Evolutionary conservation across 2,329 filamentous ascomycete genomes (phyloP).

Genomic region (Esteya vermicola): DNA sequence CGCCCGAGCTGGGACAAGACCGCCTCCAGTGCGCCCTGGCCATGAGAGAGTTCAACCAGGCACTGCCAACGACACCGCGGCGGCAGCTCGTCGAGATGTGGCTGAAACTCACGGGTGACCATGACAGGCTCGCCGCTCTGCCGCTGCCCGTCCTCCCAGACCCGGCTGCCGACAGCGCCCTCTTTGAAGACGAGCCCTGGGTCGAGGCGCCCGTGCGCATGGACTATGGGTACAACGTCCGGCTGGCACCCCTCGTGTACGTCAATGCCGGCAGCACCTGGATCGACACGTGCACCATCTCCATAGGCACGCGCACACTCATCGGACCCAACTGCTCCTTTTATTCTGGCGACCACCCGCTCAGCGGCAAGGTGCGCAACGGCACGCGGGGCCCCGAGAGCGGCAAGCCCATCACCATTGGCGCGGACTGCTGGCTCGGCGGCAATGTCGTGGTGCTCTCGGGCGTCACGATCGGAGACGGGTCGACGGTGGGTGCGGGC

Average conservation of each 20-base stretch:
- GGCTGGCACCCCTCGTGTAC: conserved; percentile 55
- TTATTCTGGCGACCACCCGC: conserved; percentile 61
- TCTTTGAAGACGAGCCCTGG: conserved; percentile 52
- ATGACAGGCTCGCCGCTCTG: conserved; percentile 48
- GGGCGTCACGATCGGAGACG: conserved; percentile 65
- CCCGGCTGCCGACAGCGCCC: conserved; percentile 47
- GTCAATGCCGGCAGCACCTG: conserved; percentile 63
- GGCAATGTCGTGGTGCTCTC: conserved; percentile 58
- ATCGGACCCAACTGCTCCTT: conserved; percentile 68
- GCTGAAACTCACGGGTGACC: conserved; percentile 56
- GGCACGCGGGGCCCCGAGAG: conserved; percentile 61
- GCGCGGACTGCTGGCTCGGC: conserved; percentile 70
- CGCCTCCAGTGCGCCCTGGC: conserved; percentile 50
- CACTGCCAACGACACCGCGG: conserved; percentile 39
- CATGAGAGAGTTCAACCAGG: conserved; percentile 44
- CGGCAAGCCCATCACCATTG: conserved; percentile 60
- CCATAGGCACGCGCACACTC: conserved; percentile 62
- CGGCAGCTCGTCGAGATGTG: conserved; percentile 52
- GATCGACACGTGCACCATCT: conserved; percentile 62
- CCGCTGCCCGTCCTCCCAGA: conserved; percentile 41
- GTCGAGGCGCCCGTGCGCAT: conserved; percentile 55
- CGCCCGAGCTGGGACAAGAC: conserved; percentile 48
- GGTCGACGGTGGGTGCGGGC: conserved; percentile 62
- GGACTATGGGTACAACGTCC: conserved; percentile 68
- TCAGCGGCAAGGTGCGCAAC: conserved; percentile 61